Evolutionary conservation across 495 filamentous ascomycete species (phyloP), one percentile per base, ranked within the genome.

Genomic region (Apiosordaria backusii): DNA sequence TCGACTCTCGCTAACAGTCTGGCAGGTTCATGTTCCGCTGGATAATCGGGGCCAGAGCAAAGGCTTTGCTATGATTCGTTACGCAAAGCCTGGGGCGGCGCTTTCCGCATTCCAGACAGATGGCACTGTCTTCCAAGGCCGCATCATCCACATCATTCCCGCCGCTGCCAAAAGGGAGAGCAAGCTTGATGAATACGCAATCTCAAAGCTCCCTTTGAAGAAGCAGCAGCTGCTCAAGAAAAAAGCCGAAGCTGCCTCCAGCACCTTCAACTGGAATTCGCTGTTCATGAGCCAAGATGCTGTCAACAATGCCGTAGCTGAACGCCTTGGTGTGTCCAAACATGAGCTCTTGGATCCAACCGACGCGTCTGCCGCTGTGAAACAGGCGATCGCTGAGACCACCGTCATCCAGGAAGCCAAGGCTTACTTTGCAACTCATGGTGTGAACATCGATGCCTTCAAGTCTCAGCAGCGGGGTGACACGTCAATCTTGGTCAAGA

Each of bases 211-310:
- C 63, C 95, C 95, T 22, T 81, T 97, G 63, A 97, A 97, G 75
- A 96, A 97, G 72, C 95, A 97, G 76, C 91, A 90, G 68, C 84
- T 94, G 68, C 87, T 98, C 55, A 92, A 90, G 78, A 89, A 89
- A 66, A 96, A 90, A 76, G 81, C 86, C 50, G 87, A 90, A 63
- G 90, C 93, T 25, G 84, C 90, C 16, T 88, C 88, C 6, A 88
- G 84, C 7, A 85, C 85, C 10, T 97, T 97, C 77, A 97, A 91
- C 74, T 99, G 95, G 96, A 99, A 98, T 80, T 93, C 92, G 18
- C 81, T 99, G 55, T 98, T 95, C 76, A 95, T 99, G 93, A 97
- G 89, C 77, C 92, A 96, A 79, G 93, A 99, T 82, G 92, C 95
- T 53, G 93, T 98, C 50, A 93, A 97, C 78, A 90, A 91, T 53